These are phyloP conservation scores for Cicer arietinum DNA, from an alignment of 306 rosid genomes.

Conservation along the genomic window DNA sequence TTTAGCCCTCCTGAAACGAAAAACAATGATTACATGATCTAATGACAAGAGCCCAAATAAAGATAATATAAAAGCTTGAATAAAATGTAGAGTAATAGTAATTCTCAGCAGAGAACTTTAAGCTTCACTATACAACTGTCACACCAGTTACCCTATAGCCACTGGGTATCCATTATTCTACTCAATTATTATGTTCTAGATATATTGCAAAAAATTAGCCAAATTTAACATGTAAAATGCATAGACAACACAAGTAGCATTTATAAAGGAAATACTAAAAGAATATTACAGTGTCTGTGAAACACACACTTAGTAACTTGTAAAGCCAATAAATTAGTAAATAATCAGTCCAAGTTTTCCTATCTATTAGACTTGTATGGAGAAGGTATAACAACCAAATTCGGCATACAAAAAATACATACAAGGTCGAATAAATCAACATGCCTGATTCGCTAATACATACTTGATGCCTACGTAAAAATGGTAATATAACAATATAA, in stretches of 20 bases:
- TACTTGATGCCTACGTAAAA: constrained; percentile 11
- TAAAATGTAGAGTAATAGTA: background rate
- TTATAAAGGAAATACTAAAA: background rate
- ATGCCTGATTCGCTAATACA: constrained; percentile 21
- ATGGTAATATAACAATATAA: constrained; percentile 15
- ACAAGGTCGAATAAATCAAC: background rate
- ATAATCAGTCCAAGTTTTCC: background rate
- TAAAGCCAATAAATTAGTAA: constrained; percentile 23
- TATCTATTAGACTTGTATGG: constrained; percentile 4
- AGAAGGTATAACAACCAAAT: constrained; percentile 8
- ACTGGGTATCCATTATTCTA: constrained; percentile 21
- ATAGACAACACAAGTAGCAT: background rate
- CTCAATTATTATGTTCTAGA: constrained; percentile 4
- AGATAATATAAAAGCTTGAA: background rate
- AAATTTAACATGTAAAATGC: background rate
- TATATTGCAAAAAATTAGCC: background rate
- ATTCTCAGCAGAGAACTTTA: constrained; percentile 22
- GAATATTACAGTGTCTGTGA: background rate
- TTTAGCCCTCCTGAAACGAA: constrained; percentile 49
- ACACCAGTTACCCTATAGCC: constrained; percentile 3
- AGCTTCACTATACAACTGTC: constrained; percentile 15
- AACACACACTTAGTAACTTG: background rate
- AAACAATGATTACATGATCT: constrained; percentile 29
- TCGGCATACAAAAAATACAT: constrained; percentile 34
- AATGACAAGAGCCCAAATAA: background rate